Base-by-base conservation (phyloP, 1,284 basidiomycete genomes). In the Pseudozyma flocculosa region DNA sequence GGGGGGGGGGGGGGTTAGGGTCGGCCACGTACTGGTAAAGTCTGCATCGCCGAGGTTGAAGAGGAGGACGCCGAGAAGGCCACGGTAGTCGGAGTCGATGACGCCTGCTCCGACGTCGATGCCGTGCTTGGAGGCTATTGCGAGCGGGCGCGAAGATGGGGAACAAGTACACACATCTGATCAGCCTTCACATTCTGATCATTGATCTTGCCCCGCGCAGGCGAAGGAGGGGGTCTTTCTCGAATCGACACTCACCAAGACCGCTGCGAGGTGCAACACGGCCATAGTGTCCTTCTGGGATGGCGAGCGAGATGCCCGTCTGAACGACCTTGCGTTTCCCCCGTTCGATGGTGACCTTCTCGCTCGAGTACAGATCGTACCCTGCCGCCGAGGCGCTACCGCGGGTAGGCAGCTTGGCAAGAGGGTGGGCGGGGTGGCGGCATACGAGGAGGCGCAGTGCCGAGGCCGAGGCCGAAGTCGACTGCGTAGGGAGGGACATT, bases 21-120 rank as follows among this genome's bases (percentile, higher is more conserved):
- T 29, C 26, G 26, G 11, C 17, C 15, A 80, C 83, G 55, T 54
- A 89, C 92, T 86, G 79, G 88, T 81, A 75, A 96, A 97, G 73
- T 95, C 91, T 58, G 85, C 81, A 70, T 93, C 89, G 10, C 69
- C 66, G 54, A 88, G 84, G 78, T 98, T 98, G 85, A 94, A 97
- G 34, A 98, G 83, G 23, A 98, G 82, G n/a, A 97, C 90, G 76
- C 89, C 92, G 49, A 98, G 85, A 9, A 87, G 82, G 4, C 95
- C 94, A 36, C 95, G 85, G 79, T 98, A 98, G 78, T 98, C 94
- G 13, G 90, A 88, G 68, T 98, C 95, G 53, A 98, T 86, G 18
- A 98, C 94, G 32, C 94, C 94, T 5, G 94, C 95, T 1, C 94
- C 94, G 0, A 90, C 93, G 78, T 95, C 89, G 59, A 98, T 96